phyloP scores from a whole-genome alignment of 495 filamentous ascomycete species.

The Penicillium diatomitis region DNA sequence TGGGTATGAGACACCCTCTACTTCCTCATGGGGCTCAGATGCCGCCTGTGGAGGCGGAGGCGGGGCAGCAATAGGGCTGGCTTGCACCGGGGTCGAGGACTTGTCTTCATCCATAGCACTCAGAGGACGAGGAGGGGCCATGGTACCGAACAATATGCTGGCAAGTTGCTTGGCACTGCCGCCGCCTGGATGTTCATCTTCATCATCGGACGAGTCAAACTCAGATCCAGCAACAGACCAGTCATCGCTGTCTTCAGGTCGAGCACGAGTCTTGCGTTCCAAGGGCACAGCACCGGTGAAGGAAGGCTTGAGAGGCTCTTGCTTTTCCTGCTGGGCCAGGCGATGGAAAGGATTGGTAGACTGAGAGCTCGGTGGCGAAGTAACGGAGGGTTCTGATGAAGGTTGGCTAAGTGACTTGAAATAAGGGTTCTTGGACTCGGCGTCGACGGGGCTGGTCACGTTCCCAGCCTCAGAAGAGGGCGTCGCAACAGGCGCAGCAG shows the following conservation, averaged over 20 bases:
- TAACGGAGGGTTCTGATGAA: conserved; percentile 9
- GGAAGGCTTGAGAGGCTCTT: conserved; percentile 26
- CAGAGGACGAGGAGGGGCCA: conserved; percentile 86
- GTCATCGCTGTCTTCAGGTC: conserved; percentile 73
- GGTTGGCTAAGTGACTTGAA: conserved; percentile 59
- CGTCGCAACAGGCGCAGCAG: conserved; percentile 30
- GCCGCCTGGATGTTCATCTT: conserved; percentile 65
- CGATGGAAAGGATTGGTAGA: conserved; percentile 97
- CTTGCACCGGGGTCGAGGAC: conserved; percentile 31
- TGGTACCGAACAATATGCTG: conserved; percentile 90
- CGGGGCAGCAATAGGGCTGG: conserved; percentile 19
- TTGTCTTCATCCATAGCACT: conserved; percentile 68
- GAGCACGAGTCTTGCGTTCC: conserved; percentile 42
- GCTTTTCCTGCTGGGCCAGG: conserved; percentile 54
- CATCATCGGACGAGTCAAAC: conserved; percentile 57
- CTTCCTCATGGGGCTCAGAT: conserved; percentile 20
- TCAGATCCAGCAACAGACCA: conserved; percentile 82
- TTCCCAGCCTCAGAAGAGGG: conserved; percentile 30
- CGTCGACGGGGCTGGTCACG: conserved; percentile 14
- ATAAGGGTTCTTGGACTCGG: conserved; percentile 61
- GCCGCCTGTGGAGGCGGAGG: conserved; percentile 23
- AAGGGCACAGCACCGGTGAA: conserved; percentile 29
- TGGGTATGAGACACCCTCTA: conserved; percentile 19
- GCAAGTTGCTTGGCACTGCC: conserved; percentile 84
- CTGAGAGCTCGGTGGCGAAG: conserved; percentile 27